Evolutionary conservation across 441 rosid genomes (phyloP).

Genomic region (Adansonia rubrostipa): DNA sequence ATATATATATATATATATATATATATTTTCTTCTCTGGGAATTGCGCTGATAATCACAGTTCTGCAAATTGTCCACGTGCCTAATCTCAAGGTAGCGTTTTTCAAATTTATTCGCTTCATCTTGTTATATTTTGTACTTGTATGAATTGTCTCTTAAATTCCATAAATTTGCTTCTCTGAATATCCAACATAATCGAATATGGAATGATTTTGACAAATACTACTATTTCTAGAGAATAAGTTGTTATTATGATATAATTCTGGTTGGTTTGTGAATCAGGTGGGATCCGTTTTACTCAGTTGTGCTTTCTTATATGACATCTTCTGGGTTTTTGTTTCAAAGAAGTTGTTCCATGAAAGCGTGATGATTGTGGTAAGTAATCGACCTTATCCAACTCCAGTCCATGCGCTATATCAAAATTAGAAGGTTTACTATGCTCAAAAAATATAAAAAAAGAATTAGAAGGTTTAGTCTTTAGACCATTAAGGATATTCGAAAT

Average conservation of each 20-base stretch:
- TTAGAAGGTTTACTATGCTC: not conserved
- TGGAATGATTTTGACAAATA: not conserved
- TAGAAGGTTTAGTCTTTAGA: constrained; percentile 1
- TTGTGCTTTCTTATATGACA: constrained; percentile 78
- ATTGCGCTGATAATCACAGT: constrained; percentile 90
- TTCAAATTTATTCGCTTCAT: constrained; percentile 23
- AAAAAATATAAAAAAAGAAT: no score
- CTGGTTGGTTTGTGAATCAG: constrained; percentile 40
- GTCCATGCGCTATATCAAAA: not conserved
- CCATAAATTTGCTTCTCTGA: not conserved
- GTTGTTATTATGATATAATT: constrained; percentile 24
- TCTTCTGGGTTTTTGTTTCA: constrained; percentile 82
- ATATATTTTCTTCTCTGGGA: constrained; percentile 49
- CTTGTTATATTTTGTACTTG: not conserved
- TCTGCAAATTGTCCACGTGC: constrained; percentile 88
- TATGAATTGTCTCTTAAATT: not conserved
- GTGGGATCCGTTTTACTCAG: constrained; percentile 79
- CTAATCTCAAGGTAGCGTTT: constrained; percentile 85
- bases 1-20: no score
- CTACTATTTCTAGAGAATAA: constrained; percentile 15
- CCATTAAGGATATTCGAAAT: not conserved
- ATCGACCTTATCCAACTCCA: constrained; percentile 2
- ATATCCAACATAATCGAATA: not conserved
- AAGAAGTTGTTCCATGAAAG: constrained; percentile 73
- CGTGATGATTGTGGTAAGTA: constrained; percentile 83